Evolutionary conservation across 1,284 basidiomycete species (phyloP).

Genomic region (Ustilago cynodontis): DNA sequence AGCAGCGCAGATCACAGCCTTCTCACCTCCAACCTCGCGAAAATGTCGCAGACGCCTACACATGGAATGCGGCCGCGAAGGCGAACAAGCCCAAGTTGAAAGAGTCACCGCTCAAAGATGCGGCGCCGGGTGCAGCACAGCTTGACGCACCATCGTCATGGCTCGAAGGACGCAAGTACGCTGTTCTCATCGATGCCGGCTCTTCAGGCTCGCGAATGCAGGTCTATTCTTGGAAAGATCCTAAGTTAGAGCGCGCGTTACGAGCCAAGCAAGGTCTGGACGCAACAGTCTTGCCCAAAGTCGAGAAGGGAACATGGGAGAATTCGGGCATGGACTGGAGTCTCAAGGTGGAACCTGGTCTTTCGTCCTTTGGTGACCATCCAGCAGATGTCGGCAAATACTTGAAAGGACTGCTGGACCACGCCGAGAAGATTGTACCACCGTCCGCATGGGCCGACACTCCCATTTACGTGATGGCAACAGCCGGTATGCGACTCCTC

Average conservation of each 20-base stretch:
- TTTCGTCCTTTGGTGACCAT: constrained; percentile 83
- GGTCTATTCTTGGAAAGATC: constrained; percentile 96
- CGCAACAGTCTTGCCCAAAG: constrained; percentile 77
- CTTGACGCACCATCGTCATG: constrained; percentile 44
- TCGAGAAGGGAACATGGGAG: constrained; percentile 91
- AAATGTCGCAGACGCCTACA: constrained; percentile 45
- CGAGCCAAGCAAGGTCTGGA: constrained; percentile 60
- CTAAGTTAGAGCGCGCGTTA: constrained; percentile 73
- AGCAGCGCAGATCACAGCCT: constrained; percentile 17
- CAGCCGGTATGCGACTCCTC: constrained; percentile 95
- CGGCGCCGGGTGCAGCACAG: constrained; percentile 45
- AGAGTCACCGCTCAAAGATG: constrained; percentile 48
- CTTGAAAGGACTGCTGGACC: constrained; percentile 83
- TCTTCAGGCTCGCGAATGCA: constrained; percentile 95
- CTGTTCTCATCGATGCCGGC: constrained; percentile 96
- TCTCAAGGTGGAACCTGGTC: constrained; percentile 92
- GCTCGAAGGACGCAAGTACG: constrained; percentile 75
- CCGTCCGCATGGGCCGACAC: constrained; percentile 84
- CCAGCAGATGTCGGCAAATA: constrained; percentile 80
- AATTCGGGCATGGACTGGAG: constrained; percentile 78
- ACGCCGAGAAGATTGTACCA: constrained; percentile 86
- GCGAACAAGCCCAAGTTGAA: constrained; percentile 27
- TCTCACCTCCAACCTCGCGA: constrained; percentile 16
- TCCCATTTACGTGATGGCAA: constrained; percentile 92
- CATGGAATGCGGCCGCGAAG: constrained; percentile 56